A percentile compares a stretch with the other conserved stretches of the same genome.
Evolutionary conservation across 208 protist genomes (phyloP).

Genomic region (Leishmania aethiopica): DNA sequence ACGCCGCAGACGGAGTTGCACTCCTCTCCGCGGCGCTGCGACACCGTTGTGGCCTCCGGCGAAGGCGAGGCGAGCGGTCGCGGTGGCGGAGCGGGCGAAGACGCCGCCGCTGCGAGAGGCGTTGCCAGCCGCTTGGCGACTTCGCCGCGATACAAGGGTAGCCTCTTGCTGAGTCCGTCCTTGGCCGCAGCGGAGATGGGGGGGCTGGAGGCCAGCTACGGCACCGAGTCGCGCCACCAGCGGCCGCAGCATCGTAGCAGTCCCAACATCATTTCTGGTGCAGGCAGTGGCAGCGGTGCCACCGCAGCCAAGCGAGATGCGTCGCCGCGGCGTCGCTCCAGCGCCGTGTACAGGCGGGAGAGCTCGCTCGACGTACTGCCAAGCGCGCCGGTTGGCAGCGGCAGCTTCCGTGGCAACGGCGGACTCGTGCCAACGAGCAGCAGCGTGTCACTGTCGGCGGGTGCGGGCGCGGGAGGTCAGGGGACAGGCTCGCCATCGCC

Average conservation of each 20-base stretch:
- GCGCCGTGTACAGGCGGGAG: background rate
- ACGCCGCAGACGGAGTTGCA: conserved; percentile 17
- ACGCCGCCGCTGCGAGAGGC: background rate
- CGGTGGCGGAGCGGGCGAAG: background rate
- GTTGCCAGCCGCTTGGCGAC: conserved; percentile 1
- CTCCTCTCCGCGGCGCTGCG: conserved; percentile 17
- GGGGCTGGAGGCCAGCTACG: conserved; percentile 18
- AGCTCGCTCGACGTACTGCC: conserved; percentile 25
- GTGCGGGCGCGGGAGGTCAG: background rate
- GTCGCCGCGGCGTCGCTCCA: conserved; percentile 14
- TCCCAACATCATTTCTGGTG: background rate
- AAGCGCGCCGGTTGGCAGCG: background rate
- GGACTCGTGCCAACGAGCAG: conserved; percentile 24
- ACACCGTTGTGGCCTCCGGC: background rate
- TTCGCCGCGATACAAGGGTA: background rate
- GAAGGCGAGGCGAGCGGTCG: background rate
- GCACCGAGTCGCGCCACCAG: background rate
- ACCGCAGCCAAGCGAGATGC: background rate
- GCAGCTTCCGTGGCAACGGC: conserved; percentile 4
- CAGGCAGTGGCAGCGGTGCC: background rate
- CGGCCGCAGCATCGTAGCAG: background rate
- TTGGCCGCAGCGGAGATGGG: conserved; percentile 17
- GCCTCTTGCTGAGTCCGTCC: conserved; percentile 30
- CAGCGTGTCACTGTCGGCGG: conserved; percentile 7
- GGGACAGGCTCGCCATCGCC: conserved; percentile 26